Evolutionary conservation across 2,329 filamentous ascomycete genomes (phyloP).

Genomic region (Phialophora macrospora): DNA sequence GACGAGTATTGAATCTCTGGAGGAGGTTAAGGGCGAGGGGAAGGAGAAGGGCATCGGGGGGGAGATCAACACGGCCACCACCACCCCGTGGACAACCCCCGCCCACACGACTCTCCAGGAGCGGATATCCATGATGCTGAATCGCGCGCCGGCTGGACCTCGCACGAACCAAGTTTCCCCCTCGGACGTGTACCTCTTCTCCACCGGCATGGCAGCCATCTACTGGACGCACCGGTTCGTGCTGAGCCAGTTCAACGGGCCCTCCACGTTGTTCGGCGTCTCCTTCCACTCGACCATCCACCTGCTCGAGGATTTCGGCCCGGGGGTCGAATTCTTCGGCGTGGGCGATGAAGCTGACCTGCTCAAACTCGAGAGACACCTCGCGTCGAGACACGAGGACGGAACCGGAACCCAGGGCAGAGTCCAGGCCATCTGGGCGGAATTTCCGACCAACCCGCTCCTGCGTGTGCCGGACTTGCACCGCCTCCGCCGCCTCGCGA

Average conservation of each 20-base stretch:
- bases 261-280: constrained; percentile 56
- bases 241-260: constrained; percentile 43
- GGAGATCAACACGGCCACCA: not conserved
- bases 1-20: constrained; percentile 17
- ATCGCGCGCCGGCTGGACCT: constrained; percentile 16
- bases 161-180: constrained; percentile 12
- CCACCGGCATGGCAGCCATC: constrained; percentile 61
- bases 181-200: constrained; percentile 60
- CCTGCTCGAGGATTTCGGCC: constrained; percentile 52
- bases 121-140: constrained; percentile 23
- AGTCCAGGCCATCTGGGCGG: constrained; percentile 46
- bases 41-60: not conserved
- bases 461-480: constrained; percentile 51
- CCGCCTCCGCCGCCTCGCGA: constrained; percentile 50
- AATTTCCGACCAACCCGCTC: constrained; percentile 58
- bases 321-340: constrained; percentile 56
- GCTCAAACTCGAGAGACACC: constrained; percentile 58
- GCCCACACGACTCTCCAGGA: constrained; percentile 17
- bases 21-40: constrained; percentile 9
- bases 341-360: constrained; percentile 52
- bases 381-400: constrained; percentile 50
- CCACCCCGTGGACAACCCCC: not conserved
- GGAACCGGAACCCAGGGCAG: constrained; percentile 35
- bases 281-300: constrained; percentile 59
- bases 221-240: constrained; percentile 52